phyloP scores from a whole-genome alignment of 768 basidiomycete species.

The Naganishia vishniacii region DNA sequence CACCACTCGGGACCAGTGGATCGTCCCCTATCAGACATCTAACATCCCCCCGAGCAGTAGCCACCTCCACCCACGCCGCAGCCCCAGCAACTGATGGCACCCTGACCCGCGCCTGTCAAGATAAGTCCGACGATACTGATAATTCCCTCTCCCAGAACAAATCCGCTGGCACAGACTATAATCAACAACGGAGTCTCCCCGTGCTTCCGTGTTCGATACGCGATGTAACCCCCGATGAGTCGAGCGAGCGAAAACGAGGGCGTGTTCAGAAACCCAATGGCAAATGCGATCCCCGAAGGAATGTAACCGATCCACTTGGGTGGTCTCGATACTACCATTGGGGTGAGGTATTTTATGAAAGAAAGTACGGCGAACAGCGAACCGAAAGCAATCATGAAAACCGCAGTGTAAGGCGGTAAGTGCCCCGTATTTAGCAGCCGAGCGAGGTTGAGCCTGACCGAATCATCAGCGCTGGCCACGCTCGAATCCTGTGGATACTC shows the following conservation, averaged over 20 bases:
- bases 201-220: slow-evolving; percentile 52
- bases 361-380: slow-evolving; percentile 65
- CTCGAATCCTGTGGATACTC: slow-evolving; percentile 53
- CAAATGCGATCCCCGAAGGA: slow-evolving; percentile 89
- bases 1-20: too few relatives aligned
- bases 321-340: slow-evolving; percentile 18
- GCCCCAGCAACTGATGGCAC: slow-evolving; percentile 76
- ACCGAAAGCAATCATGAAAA: slow-evolving; percentile 76
- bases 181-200: slow-evolving; percentile 50
- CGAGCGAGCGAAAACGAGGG: slow-evolving; percentile 91
- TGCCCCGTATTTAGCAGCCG: slow-evolving; percentile 59
- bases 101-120: slow-evolving; percentile 68
- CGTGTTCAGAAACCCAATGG: slow-evolving; percentile 91
- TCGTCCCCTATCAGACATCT: too few relatives aligned
- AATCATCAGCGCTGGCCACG: not conserved
- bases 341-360: slow-evolving; percentile 54
- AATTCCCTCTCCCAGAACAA: slow-evolving; percentile 91
- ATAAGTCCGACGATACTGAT: slow-evolving; percentile 72
- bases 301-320: slow-evolving; percentile 58
- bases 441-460: slow-evolving; percentile 50
- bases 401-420: slow-evolving; percentile 66
- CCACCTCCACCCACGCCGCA: slow-evolving; percentile 54
- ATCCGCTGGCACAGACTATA: slow-evolving; percentile 86
- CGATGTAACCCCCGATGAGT: slow-evolving; percentile 76
- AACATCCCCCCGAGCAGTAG: slow-evolving; percentile 45